Evolutionary conservation across 306 rosid genomes (phyloP).

Genomic region (Acacia crassicarpa): DNA sequence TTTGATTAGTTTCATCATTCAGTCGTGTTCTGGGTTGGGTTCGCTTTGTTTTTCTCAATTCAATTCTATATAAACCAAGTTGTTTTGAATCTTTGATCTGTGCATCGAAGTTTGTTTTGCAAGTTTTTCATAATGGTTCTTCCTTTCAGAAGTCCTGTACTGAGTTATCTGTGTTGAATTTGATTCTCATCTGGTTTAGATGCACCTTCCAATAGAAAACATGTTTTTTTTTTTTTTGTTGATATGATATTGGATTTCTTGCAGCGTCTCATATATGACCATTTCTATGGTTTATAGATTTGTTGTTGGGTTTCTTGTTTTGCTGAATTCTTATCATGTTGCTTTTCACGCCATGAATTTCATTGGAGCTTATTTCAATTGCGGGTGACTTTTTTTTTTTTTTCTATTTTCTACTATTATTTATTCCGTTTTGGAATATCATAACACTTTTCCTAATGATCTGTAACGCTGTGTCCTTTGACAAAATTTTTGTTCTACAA

Average conservation of each 20-base stretch:
- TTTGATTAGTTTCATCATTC: slow-evolving; percentile 5
- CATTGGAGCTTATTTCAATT: slow-evolving; percentile 26
- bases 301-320: slow-evolving; percentile 15
- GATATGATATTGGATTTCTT: slow-evolving; percentile 25
- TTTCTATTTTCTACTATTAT: slow-evolving; percentile 25
- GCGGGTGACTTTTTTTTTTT: slow-evolving; percentile 33
- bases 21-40: slow-evolving; percentile 29
- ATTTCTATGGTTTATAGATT: slow-evolving; percentile 11
- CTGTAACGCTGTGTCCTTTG: slow-evolving; percentile 21
- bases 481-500: not conserved
- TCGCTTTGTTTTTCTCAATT: slow-evolving; percentile 23
- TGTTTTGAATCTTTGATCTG: slow-evolving; percentile 20
- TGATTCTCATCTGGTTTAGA: slow-evolving; percentile 8
- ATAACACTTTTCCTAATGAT: slow-evolving; percentile 14
- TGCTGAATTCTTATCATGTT: slow-evolving; percentile 27
- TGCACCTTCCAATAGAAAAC: not conserved
- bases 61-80: not conserved
- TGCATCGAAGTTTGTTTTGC: slow-evolving; percentile 6
- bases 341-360: slow-evolving; percentile 34
- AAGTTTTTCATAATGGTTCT: not conserved
- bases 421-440: slow-evolving; percentile 17
- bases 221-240: not conserved
- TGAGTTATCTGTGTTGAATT: slow-evolving; percentile 18
- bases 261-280: slow-evolving; percentile 20
- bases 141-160: not conserved